Base-by-base conservation (phyloP, 352 stramenopile genomes). In the Plasmopara viticola region DNA sequence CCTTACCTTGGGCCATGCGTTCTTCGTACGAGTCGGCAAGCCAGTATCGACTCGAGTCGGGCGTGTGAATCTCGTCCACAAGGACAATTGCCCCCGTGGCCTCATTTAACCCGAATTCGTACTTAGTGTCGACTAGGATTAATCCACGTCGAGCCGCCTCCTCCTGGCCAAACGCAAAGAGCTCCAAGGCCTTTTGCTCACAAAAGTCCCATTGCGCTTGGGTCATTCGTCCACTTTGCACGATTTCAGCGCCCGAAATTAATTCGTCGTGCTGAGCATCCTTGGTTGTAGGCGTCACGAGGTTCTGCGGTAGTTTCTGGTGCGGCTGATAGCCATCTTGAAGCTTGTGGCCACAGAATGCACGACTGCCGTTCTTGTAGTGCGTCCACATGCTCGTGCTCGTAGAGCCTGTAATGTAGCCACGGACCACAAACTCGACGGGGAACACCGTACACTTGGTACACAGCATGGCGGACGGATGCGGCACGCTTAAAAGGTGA, bases 381-480 rank as follows among this genome's bases (percentile, higher is more conserved):
- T 99, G 98, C 44, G 97, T 99, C 96, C 96, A 99, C 74, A 99
- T 98, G 28, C 95, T 98, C 37, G 97, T 99, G 41, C 82, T 96
- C 1, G 97, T 99, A 4, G 92, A 98, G 48, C 97, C 97, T 9
- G 94, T 98, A 48, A 95, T 84, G 97, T 99, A 79, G 37, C 89
- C 95, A 58, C 97, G 86, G 42, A 99, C 95, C 46, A 99, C 97
- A 67, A 99, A 99, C 77, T 99, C 97, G 63, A 99, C 96, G 0
- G 96, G 86, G 64, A 99, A 99, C 9, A 92, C 85, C 25, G 74
- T 90, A 71, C 95, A 98, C 60, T 98, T 98, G 49, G 89, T 94
- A 35, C 91, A 97, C 47, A 99, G 83, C 59, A 94, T 97, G 15
- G 97, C 91, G 56, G 98, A 97, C 31, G 95, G 84, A 70, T 99